phyloP scores from a whole-genome alignment of 2,329 filamentous ascomycete genomes.

The Fusarium pseudocircinatum region DNA sequence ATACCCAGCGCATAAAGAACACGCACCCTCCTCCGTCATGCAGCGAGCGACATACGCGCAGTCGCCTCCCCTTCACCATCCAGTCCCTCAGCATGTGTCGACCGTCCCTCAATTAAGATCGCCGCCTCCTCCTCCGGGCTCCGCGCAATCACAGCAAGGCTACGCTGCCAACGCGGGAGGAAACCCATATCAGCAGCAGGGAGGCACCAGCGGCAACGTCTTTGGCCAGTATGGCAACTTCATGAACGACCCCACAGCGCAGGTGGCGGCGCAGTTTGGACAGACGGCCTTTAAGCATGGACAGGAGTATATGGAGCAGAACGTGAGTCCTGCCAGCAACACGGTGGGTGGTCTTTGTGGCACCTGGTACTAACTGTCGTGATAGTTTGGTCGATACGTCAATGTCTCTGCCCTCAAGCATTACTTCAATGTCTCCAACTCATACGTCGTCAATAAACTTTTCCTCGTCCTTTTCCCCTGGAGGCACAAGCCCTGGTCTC shows the following conservation, averaged over 20 bases:
- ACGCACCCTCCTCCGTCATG: conserved; percentile 64
- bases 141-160: conserved; percentile 72
- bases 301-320: conserved; percentile 94
- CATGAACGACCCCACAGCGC: conserved; percentile 93
- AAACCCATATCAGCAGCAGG: conserved; percentile 78
- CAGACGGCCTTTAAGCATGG: conserved; percentile 91
- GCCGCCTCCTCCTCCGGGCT: conserved; percentile 81
- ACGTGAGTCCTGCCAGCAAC: conserved; percentile 66
- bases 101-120: conserved; percentile 97
- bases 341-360: background rate
- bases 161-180: conserved; percentile 74
- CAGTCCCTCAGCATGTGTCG: conserved; percentile 97
- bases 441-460: conserved; percentile 93
- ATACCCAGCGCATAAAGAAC: background rate
- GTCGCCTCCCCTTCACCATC: conserved; percentile 94
- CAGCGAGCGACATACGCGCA: conserved; percentile 86
- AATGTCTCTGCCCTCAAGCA: conserved; percentile 94
- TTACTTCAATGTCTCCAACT: conserved; percentile 99
- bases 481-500: conserved; percentile 97
- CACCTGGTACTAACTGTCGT: conserved; percentile 17
- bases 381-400: conserved; percentile 75
- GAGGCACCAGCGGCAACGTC: conserved; percentile 60
- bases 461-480: conserved; percentile 95
- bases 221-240: conserved; percentile 87
- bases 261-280: conserved; percentile 94